A percentile compares a stretch with the other conserved stretches of the same genome.
Evolutionary conservation across 169 alveolate genomes (phyloP).

Genomic region (Perkinsus chesapeaki): DNA sequence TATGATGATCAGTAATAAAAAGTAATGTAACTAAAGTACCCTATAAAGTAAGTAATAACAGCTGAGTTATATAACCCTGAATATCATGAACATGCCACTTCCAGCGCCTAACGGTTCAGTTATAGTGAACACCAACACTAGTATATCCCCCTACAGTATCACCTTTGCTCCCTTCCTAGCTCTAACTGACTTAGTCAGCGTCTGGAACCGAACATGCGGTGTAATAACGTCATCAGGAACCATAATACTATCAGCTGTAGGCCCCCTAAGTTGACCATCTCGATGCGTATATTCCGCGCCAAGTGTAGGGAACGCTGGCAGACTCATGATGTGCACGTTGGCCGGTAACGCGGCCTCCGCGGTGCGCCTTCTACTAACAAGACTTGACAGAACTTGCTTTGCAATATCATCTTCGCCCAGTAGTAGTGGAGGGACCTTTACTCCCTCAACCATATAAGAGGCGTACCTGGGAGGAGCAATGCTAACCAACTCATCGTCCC

Average conservation of each 20-base stretch:
- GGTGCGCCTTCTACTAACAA: background rate
- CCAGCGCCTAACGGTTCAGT: no score
- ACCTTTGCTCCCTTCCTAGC: constrained; percentile 40
- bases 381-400: background rate
- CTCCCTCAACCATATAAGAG: background rate
- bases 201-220: constrained; percentile 69
- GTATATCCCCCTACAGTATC: background rate
- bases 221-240: constrained; percentile 55
- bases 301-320: constrained; percentile 27
- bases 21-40: no score
- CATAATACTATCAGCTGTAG: constrained; percentile 31
- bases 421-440: background rate
- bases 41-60: background rate
- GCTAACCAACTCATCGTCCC: no score
- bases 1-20: no score
- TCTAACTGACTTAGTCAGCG: constrained; percentile 54
- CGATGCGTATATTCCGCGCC: constrained; percentile 11
- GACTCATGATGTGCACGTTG: background rate
- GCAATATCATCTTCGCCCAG: background rate
- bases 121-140: background rate
- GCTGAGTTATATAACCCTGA: no score
- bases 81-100: no score
- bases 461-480: background rate
- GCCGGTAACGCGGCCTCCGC: background rate
- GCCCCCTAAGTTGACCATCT: constrained; percentile 14